Percentiles rank a stretch among this genome's conserved stretches.
Evolutionary conservation across 2,329 filamentous ascomycete genomes (phyloP).

Genomic region (Cadophora gregata): DNA sequence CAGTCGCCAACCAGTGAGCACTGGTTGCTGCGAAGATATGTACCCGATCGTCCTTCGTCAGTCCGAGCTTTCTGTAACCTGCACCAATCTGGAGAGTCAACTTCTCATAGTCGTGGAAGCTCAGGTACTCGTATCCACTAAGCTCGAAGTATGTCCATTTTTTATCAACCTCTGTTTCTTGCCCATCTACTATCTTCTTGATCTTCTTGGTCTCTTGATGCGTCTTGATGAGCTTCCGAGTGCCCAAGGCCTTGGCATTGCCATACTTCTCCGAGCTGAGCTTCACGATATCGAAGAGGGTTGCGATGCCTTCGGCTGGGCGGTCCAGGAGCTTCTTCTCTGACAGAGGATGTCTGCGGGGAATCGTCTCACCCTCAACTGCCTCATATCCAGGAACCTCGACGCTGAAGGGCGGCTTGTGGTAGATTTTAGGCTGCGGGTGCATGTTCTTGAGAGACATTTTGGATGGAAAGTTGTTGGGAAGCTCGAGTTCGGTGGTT

Average conservation of each 20-base stretch:
- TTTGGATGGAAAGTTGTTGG: slow-evolving; percentile 32
- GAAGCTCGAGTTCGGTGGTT: slow-evolving; percentile 20
- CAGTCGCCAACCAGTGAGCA: slow-evolving; percentile 77
- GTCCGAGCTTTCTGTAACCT: slow-evolving; percentile 74
- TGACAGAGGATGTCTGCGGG: slow-evolving; percentile 62
- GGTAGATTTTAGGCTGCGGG: slow-evolving; percentile 40
- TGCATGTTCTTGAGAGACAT: slow-evolving; percentile 44
- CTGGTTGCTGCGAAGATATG: slow-evolving; percentile 83
- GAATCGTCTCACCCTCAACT: slow-evolving; percentile 72
- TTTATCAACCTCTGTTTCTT: slow-evolving; percentile 82
- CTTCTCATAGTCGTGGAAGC: slow-evolving; percentile 79
- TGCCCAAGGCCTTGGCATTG: slow-evolving; percentile 70
- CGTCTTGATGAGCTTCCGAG: slow-evolving; percentile 74
- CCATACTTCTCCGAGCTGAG: slow-evolving; percentile 69
- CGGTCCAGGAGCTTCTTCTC: slow-evolving; percentile 62
- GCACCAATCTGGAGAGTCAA: slow-evolving; percentile 70
- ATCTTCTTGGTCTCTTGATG: slow-evolving; percentile 87
- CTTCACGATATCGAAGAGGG: slow-evolving; percentile 77
- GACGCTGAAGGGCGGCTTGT: slow-evolving; percentile 64
- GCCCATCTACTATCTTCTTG: slow-evolving; percentile 85
- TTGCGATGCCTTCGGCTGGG: slow-evolving; percentile 66
- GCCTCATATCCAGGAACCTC: slow-evolving; percentile 64
- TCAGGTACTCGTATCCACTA: slow-evolving; percentile 77
- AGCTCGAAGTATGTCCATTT: slow-evolving; percentile 89
- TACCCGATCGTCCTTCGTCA: slow-evolving; percentile 70